A percentile compares a stretch with the other conserved stretches of the same genome.
Conservation (phyloP, 805 yeast genomes). For the Teunomyces stri region DNA sequence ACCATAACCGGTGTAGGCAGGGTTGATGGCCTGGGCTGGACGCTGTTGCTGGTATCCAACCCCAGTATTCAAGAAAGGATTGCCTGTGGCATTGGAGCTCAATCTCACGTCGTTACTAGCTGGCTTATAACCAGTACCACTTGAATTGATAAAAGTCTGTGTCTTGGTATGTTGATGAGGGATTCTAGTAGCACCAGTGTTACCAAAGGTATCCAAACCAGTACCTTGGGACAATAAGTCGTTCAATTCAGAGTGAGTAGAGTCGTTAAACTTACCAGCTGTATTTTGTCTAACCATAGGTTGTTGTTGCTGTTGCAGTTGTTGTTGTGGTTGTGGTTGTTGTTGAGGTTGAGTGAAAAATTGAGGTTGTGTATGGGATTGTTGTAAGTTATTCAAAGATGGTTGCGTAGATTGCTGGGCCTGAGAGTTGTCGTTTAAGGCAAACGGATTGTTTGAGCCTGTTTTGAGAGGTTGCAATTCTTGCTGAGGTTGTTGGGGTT, state of each 20-base stretch:
- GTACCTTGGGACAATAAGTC: constrained; percentile 79
- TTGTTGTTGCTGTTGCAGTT: constrained; percentile 21
- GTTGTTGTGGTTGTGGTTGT: constrained; percentile 34
- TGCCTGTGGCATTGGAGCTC: constrained; percentile 44
- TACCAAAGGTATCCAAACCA: constrained; percentile 92
- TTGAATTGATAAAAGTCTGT: constrained; percentile 77
- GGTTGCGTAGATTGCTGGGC: constrained; percentile 1
- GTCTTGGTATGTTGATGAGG: constrained; percentile 92
- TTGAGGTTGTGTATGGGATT: constrained; percentile 13
- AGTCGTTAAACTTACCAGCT: constrained; percentile 35
- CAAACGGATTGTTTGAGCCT: constrained; percentile 80
- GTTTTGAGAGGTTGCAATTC: constrained; percentile 56
- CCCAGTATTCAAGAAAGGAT: constrained; percentile 66
- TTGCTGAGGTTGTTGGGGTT: constrained; percentile 36
- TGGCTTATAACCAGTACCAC: constrained; percentile 78
- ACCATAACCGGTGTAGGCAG: constrained; percentile 91
- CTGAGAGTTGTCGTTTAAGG: constrained; percentile 31
- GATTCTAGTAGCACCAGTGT: constrained; percentile 76
- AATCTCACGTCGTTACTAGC: constrained; percentile 32
- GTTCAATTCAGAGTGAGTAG: constrained; percentile 65
- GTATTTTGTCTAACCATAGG: constrained; percentile 25
- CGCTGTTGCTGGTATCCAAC: constrained; percentile 33
- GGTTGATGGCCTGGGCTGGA: constrained; percentile 49
- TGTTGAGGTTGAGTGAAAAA: constrained; percentile 15
- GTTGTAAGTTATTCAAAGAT: not conserved